Evolutionary conservation across 805 yeast genomes (phyloP).

Genomic region (Metschnikowia sp.): DNA sequence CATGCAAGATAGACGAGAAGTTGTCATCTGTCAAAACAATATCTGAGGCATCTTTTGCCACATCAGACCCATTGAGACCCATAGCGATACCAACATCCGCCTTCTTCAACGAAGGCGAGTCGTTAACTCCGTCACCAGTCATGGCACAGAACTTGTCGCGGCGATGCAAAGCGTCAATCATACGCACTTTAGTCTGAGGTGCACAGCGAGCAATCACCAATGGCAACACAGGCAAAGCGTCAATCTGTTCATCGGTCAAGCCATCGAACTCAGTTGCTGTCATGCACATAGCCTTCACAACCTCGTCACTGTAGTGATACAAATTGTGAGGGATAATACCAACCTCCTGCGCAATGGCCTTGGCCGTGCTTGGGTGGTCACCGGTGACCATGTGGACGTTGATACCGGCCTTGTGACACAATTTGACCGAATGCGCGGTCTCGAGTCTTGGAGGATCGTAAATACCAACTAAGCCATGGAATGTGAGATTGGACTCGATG

Average conservation of each 20-base stretch:
- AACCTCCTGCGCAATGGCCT: slow-evolving; percentile 22
- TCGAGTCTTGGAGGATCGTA: slow-evolving; percentile 21
- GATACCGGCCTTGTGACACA: slow-evolving; percentile 21
- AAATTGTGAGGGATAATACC: slow-evolving; percentile 39
- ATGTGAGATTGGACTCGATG: slow-evolving; percentile 18
- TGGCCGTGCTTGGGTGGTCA: slow-evolving; percentile 21
- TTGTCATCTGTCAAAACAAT: slow-evolving; percentile 28
- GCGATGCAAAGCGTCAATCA: slow-evolving; percentile 68
- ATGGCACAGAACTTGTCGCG: slow-evolving; percentile 56
- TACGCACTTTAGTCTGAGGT: slow-evolving; percentile 75
- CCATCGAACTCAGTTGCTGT: slow-evolving; percentile 70
- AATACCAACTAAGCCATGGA: slow-evolving; percentile 21
- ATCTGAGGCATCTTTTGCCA: slow-evolving; percentile 28
- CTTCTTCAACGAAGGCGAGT: slow-evolving; percentile 26
- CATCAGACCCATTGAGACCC: slow-evolving; percentile 30
- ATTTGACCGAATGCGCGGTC: slow-evolving; percentile 18
- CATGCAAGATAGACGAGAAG: slow-evolving; percentile 26
- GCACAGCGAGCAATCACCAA: slow-evolving; percentile 81
- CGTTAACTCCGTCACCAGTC: slow-evolving; percentile 54
- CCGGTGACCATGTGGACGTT: slow-evolving; percentile 23
- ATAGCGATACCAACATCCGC: slow-evolving; percentile 30
- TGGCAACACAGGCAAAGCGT: slow-evolving; percentile 60
- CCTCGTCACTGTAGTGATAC: slow-evolving; percentile 52
- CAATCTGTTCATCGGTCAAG: slow-evolving; percentile 58
- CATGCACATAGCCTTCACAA: slow-evolving; percentile 67